These are phyloP conservation scores for Cryptosporidium canis DNA, from an alignment of 169 alveolate genomes.

Conservation along the genomic window DNA sequence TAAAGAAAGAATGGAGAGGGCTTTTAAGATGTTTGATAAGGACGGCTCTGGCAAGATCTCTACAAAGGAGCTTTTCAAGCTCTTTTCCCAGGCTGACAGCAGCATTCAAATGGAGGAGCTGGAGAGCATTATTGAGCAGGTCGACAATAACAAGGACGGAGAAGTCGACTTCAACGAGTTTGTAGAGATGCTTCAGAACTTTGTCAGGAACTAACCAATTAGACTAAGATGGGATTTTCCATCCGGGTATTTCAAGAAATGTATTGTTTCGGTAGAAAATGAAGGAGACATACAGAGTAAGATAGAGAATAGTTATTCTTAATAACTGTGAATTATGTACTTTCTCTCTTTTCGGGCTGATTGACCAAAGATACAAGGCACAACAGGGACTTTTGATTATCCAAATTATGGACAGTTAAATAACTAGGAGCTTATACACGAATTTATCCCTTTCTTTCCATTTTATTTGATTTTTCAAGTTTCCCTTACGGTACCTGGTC, in stretches of 20 bases:
- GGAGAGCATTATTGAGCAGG: slow-evolving; percentile 86
- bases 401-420: too few relatives aligned
- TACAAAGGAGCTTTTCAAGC: slow-evolving; percentile 88
- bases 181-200: slow-evolving; percentile 86
- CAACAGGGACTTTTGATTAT: too few relatives aligned
- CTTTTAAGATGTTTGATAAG: slow-evolving; percentile 93
- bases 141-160: slow-evolving; percentile 91
- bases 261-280: background rate
- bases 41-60: slow-evolving; percentile 95
- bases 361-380: too few relatives aligned
- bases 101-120: slow-evolving; percentile 81
- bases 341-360: background rate
- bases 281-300: background rate
- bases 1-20: slow-evolving; percentile 90
- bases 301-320: background rate
- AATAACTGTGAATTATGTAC: background rate
- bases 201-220: background rate
- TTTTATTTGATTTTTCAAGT: too few relatives aligned
- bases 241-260: background rate
- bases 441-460: too few relatives aligned
- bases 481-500: too few relatives aligned
- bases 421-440: too few relatives aligned
- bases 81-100: slow-evolving; percentile 79
- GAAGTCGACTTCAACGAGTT: slow-evolving; percentile 93
- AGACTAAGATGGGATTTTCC: background rate